A percentile compares a stretch with the other conserved stretches of the same genome.
phyloP scores from a whole-genome alignment of 805 yeast genomes.

The Metschnikowia koreensis region DNA sequence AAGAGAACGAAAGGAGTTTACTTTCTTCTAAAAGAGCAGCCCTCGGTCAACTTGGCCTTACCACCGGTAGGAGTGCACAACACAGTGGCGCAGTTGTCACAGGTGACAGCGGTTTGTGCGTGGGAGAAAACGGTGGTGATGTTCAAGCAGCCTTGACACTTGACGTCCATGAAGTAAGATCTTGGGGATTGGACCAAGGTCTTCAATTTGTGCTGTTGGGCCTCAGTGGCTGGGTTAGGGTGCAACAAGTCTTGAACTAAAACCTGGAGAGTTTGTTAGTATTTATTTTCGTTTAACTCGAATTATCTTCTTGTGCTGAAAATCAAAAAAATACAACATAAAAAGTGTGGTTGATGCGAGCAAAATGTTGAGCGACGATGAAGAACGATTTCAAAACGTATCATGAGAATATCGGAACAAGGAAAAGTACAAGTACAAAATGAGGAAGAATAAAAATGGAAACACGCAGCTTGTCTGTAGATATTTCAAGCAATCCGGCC shows the following conservation, averaged over 20 bases:
- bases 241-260: conserved; percentile 45
- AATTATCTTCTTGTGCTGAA: too few relatives aligned
- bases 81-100: conserved; percentile 41
- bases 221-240: conserved; percentile 40
- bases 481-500: too few relatives aligned
- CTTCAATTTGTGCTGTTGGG: conserved; percentile 38
- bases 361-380: too few relatives aligned
- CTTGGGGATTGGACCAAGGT: conserved; percentile 41
- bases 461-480: too few relatives aligned
- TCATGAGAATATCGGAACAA: too few relatives aligned
- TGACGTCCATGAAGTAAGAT: conserved; percentile 43
- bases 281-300: neutral
- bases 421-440: too few relatives aligned
- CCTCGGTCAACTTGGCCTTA: conserved; percentile 44
- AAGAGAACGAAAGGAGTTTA: conserved; percentile 15
- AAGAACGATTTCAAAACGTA: too few relatives aligned
- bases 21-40: conserved; percentile 42
- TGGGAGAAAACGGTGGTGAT: conserved; percentile 43
- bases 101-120: conserved; percentile 43
- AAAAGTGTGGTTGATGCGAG: too few relatives aligned
- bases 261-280: conserved; percentile 27
- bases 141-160: conserved; percentile 43
- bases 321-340: too few relatives aligned
- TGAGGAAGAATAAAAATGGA: too few relatives aligned
- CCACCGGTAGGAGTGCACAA: conserved; percentile 44